phyloP scores from a whole-genome alignment of 805 yeast genomes.

The Phaffomyces opuntiae region DNA sequence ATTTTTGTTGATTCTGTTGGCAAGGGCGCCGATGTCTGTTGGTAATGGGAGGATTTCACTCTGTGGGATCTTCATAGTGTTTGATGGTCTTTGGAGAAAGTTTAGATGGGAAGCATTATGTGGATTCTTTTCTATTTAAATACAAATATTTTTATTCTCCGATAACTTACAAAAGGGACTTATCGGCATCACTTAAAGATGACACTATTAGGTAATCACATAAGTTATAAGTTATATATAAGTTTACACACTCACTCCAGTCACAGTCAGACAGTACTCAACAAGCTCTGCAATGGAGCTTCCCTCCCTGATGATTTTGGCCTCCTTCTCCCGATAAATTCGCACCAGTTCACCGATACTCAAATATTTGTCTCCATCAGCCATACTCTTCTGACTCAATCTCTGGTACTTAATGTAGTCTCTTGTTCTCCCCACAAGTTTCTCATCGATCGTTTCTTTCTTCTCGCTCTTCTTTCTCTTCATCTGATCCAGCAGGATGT shows the following conservation, averaged over 20 bases:
- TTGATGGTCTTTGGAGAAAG: not conserved
- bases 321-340: no score
- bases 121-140: not conserved
- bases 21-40: slow-evolving; percentile 76
- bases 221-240: no score
- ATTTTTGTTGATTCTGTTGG: slow-evolving; percentile 68
- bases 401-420: slow-evolving; percentile 7
- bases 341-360: no score
- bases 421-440: not conserved
- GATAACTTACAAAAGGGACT: not conserved
- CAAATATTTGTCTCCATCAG: no score
- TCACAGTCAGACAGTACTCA: no score
- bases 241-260: no score
- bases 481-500: slow-evolving; percentile 6
- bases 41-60: slow-evolving; percentile 68
- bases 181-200: no score
- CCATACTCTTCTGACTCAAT: no score
- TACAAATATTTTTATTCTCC: not conserved
- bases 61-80: slow-evolving; percentile 17
- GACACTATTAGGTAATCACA: no score
- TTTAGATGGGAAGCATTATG: not conserved
- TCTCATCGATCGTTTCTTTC: not conserved
- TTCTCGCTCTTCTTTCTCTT: not conserved
- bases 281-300: no score
- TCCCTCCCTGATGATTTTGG: no score